phyloP scores from a whole-genome alignment of 177 flowering plant species.

The Vitis hybrid region DNA sequence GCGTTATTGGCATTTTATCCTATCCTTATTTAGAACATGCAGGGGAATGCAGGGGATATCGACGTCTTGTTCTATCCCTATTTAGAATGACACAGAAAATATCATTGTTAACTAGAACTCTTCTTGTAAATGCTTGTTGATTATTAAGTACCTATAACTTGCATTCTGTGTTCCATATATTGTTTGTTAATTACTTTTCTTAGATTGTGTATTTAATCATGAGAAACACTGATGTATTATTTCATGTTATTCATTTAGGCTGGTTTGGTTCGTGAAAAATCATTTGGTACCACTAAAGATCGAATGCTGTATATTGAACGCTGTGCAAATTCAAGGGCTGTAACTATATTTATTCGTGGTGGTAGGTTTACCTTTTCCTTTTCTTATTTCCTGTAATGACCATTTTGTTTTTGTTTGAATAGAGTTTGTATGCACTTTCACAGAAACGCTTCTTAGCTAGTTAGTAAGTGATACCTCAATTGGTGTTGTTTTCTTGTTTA shows the following conservation, averaged over 20 bases:
- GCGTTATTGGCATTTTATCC: not conserved
- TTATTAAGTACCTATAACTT: not conserved
- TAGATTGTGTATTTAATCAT: not conserved
- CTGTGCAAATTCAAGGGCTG: conserved; percentile 98
- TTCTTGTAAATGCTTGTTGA: not conserved
- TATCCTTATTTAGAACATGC: not conserved
- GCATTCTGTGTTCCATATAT: not conserved
- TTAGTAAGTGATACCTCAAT: too few species aligned
- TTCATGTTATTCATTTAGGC: conserved; percentile 46
- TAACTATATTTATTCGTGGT: conserved; percentile 94
- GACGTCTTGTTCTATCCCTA: not conserved
- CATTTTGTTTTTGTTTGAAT: not conserved
- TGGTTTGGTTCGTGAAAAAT: conserved; percentile 89
- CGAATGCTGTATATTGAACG: conserved; percentile 94
- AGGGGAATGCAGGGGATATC: too few species aligned
- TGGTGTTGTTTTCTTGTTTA: too few species aligned
- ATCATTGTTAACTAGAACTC: not conserved
- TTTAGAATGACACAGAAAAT: not conserved
- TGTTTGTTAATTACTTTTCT: not conserved
- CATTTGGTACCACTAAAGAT: conserved; percentile 97
- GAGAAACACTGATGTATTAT: not conserved
- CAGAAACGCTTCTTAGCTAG: too few species aligned
- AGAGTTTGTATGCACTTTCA: too few species aligned
- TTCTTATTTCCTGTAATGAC: not conserved
- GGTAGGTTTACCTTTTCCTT: conserved; percentile 47